Evolutionary conservation across 208 protist genomes (phyloP).

Genomic region (Trypanosoma conorhini): DNA sequence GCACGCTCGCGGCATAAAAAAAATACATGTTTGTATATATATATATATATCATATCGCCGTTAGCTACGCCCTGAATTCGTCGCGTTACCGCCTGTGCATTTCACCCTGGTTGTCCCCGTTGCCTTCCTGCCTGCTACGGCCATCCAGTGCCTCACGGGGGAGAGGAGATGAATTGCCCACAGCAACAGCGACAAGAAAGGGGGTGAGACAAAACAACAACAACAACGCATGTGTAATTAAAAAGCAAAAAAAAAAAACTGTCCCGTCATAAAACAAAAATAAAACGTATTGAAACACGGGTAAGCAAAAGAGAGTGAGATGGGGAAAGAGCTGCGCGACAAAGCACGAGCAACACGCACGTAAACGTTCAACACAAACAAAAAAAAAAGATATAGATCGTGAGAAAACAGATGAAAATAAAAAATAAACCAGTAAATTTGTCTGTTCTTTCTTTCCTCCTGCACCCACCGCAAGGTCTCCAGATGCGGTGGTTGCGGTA

Average conservation of each 20-base stretch:
- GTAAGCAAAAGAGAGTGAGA: not conserved
- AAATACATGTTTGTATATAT: too few relatives aligned
- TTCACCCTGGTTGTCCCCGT: too few relatives aligned
- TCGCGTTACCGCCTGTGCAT: too few relatives aligned
- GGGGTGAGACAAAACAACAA: not conserved
- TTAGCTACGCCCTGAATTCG: too few relatives aligned
- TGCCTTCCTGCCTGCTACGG: too few relatives aligned
- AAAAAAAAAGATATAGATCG: not conserved
- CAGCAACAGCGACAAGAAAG: too few relatives aligned
- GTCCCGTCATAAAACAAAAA: not conserved
- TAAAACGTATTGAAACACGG: not conserved
- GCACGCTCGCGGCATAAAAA: too few relatives aligned
- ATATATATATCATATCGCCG: too few relatives aligned
- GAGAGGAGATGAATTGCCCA: too few relatives aligned
- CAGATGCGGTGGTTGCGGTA: too few relatives aligned
- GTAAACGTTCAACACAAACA: not conserved
- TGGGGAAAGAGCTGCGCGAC: not conserved
- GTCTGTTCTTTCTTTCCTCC: not conserved
- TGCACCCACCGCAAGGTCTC: not conserved
- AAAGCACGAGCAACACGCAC: not conserved
- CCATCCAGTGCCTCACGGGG: too few relatives aligned
- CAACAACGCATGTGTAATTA: too few relatives aligned
- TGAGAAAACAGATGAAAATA: not conserved
- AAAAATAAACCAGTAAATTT: not conserved
- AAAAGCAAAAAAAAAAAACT: conserved; percentile 1